Evolutionary conservation across 257 asterid genomes (phyloP), one percentile per base, ranked within the genome.

Genomic region (Galeopsis tetrahit): DNA sequence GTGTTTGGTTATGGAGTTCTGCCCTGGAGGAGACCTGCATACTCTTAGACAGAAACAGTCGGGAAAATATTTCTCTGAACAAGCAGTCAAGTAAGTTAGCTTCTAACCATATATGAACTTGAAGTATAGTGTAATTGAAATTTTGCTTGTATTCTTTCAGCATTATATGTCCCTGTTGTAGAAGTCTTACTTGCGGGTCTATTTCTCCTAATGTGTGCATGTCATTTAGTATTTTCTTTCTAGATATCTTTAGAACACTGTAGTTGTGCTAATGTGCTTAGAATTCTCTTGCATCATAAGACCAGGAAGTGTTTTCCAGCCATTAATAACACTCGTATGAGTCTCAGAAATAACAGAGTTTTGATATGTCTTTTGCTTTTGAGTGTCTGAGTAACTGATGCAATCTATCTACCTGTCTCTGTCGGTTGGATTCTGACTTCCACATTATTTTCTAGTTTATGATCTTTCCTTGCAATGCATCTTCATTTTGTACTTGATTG

Each of bases 1-100:
- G 4, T 84, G 88, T 60, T 77, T 84, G 84, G 86, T 81, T 33
- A 84, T 84, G 86, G 88, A 84, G 40, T 81, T 84, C 70, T 84
- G 88, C 58, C 88, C 88, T 10, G 88, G 88, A 74, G 89, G 89
- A 61, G 89, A 84, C 72, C 72, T 84, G 13, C 89, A 84, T 70
- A 66, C 78, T 42, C 86, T 84, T n/a, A 49, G 86, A 46, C 89
- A 84, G 81, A 82, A 82, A 48, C 89, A 82, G 71, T 81, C 82
- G 2, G 86, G 89, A 11, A 84, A 84, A 75, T 77, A 77, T 75
- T 84, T 84, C 74, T 79, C 89, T 3, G 89, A 84, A 63, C 89
- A 74, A 34, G 89, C 89, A 13, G 89, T 84, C 55, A 84, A 82
- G 89, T 84, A 84, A 74, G 89, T 58, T 66, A 58, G 75, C 68